phyloP scores from a whole-genome alignment of 208 protist species.

The Leishmania tropica region DNA sequence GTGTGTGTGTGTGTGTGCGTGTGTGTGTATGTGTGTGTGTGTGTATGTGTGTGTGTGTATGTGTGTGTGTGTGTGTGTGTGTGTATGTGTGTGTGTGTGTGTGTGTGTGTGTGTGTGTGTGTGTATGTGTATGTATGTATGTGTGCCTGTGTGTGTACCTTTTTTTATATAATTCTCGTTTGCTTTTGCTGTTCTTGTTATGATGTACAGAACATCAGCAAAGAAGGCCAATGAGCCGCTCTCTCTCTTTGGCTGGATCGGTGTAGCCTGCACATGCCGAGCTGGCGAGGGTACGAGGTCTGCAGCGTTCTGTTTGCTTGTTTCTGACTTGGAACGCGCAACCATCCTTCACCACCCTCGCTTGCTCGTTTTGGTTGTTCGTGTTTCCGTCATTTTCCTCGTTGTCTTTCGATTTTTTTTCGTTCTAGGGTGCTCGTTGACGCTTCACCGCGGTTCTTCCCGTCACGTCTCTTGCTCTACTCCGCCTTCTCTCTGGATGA shows the following conservation, averaged over 20 bases:
- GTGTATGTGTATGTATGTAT: too few relatives aligned
- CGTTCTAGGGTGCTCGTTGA: not conserved
- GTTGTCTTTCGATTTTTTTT: not conserved
- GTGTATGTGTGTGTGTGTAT: not conserved
- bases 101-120: too few relatives aligned
- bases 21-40: not conserved
- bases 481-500: not conserved
- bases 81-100: too few relatives aligned
- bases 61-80: too few relatives aligned
- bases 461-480: not conserved
- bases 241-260: not conserved
- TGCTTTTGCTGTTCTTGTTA: not conserved
- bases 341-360: not conserved
- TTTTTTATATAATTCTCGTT: slow-evolving; percentile 14
- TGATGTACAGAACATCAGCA: not conserved
- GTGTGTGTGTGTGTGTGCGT: not conserved
- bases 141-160: not conserved
- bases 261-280: not conserved
- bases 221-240: not conserved
- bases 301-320: not conserved
- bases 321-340: not conserved
- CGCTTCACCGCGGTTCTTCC: not conserved
- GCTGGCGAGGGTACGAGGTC: not conserved
- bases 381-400: not conserved
- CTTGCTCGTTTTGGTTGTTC: not conserved